These are phyloP conservation scores for Trametes elegans DNA, from an alignment of 768 basidiomycete species.

Conservation along the genomic window DNA sequence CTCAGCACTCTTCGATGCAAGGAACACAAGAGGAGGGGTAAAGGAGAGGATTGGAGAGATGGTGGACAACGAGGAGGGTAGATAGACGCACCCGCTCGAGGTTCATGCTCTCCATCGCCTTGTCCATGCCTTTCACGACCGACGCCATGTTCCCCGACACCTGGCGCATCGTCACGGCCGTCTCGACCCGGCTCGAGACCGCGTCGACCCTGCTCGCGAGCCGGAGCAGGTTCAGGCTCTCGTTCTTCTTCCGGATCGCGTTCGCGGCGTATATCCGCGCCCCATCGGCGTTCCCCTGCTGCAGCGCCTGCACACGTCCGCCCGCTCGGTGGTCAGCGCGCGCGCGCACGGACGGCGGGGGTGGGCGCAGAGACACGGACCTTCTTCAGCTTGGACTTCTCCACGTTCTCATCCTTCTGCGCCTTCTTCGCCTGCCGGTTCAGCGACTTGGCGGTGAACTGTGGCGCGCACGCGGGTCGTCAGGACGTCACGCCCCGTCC, in stretches of 20 bases:
- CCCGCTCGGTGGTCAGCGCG: too few species aligned
- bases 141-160: slow-evolving; percentile 96
- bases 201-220: slow-evolving; percentile 93
- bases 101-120: slow-evolving; percentile 99
- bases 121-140: slow-evolving; percentile 97
- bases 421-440: slow-evolving; percentile 96
- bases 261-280: slow-evolving; percentile 98
- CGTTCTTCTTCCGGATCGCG: slow-evolving; percentile 97
- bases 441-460: slow-evolving; percentile 99
- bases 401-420: slow-evolving; percentile 87
- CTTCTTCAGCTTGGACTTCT: slow-evolving; percentile 93
- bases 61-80: background rate
- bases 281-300: slow-evolving; percentile 95
- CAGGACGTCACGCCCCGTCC: background rate
- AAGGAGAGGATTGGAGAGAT: background rate
- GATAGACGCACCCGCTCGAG: slow-evolving; percentile 74
- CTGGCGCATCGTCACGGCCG: slow-evolving; percentile 96
- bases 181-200: slow-evolving; percentile 95
- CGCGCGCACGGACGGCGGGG: too few species aligned
- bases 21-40: background rate
- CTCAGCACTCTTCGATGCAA: too few species aligned
- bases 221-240: slow-evolving; percentile 86
- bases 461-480: slow-evolving; percentile 8
- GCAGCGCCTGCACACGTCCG: slow-evolving; percentile 81
- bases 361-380: slow-evolving; percentile 41